phyloP scores from a whole-genome alignment of 805 yeast species.

The Cyberlindnera maclurae region DNA sequence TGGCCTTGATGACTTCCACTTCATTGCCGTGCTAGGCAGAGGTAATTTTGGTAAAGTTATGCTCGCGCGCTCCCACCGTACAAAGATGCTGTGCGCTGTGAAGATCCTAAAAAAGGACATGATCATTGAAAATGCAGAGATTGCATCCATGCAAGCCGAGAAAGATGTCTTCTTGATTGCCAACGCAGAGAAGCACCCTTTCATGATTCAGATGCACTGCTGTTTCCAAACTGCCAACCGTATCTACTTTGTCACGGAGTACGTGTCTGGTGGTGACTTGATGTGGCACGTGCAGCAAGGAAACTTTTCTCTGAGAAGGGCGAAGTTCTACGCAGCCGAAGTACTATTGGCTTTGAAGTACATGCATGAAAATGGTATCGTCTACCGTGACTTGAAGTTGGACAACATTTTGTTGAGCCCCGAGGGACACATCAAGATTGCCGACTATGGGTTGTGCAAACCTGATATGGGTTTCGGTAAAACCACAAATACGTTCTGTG shows the following conservation, averaged over 20 bases:
- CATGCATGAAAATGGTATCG: conserved; percentile 92
- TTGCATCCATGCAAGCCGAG: conserved; percentile 90
- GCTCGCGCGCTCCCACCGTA: conserved; percentile 88
- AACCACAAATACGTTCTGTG: conserved; percentile 93
- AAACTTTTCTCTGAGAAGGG: conserved; percentile 81
- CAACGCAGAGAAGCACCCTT: conserved; percentile 87
- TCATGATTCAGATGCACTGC: conserved; percentile 81
- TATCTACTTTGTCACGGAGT: conserved; percentile 97
- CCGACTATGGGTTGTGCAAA: conserved; percentile 96
- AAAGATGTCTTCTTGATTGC: conserved; percentile 83
- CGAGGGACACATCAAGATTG: conserved; percentile 92
- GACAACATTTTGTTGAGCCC: conserved; percentile 88
- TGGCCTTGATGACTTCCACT: conserved; percentile 91
- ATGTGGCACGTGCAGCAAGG: conserved; percentile 99
- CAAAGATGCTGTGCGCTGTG: conserved; percentile 81
- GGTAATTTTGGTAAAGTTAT: conserved; percentile 99
- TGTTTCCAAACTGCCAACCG: conserved; percentile 98
- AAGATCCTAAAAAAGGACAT: conserved; percentile 95
- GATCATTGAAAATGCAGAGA: conserved; percentile 92
- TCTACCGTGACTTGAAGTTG: conserved; percentile 91
- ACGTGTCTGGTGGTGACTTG: conserved; percentile 94
- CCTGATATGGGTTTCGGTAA: conserved; percentile 82
- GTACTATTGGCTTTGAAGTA: conserved; percentile 85
- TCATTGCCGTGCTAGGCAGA: conserved; percentile 91
- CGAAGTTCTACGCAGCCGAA: conserved; percentile 96